Percentiles rank a stretch among this genome's conserved stretches.
Evolutionary conservation across 345 rosid species (phyloP).

Genomic region (Triadica sebifera): DNA sequence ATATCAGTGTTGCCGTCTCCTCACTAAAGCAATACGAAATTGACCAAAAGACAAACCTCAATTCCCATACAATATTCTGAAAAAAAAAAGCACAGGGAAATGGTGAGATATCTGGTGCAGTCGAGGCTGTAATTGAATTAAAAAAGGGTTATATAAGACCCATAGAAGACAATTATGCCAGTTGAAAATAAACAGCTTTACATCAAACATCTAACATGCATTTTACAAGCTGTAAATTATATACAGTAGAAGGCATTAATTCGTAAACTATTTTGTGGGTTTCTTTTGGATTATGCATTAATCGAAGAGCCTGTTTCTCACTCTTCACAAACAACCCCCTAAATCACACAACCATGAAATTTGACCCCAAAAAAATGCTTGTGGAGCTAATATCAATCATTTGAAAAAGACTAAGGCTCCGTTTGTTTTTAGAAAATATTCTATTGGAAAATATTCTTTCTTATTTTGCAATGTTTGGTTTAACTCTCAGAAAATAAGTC

Average conservation of each 20-base stretch:
- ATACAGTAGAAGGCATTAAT: background rate
- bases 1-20: background rate
- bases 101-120: slow-evolving; percentile 3
- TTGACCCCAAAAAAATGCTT: background rate
- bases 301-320: background rate
- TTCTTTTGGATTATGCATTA: background rate
- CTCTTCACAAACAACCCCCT: background rate
- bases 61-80: slow-evolving; percentile 13
- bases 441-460: too few relatives aligned
- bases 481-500: too few relatives aligned
- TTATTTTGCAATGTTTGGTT: too few relatives aligned
- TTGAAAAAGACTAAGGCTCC: background rate
- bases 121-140: background rate
- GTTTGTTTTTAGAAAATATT: too few relatives aligned
- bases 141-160: too few relatives aligned
- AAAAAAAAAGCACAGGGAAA: background rate
- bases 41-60: slow-evolving; percentile 2
- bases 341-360: background rate
- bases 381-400: background rate
- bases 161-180: too few relatives aligned
- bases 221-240: background rate
- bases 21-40: slow-evolving; percentile 12
- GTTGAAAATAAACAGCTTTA: too few relatives aligned
- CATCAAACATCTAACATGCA: background rate
- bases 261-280: background rate